Conservation (phyloP, 2,329 filamentous ascomycete genomes). For the Penicillium sp. region DNA sequence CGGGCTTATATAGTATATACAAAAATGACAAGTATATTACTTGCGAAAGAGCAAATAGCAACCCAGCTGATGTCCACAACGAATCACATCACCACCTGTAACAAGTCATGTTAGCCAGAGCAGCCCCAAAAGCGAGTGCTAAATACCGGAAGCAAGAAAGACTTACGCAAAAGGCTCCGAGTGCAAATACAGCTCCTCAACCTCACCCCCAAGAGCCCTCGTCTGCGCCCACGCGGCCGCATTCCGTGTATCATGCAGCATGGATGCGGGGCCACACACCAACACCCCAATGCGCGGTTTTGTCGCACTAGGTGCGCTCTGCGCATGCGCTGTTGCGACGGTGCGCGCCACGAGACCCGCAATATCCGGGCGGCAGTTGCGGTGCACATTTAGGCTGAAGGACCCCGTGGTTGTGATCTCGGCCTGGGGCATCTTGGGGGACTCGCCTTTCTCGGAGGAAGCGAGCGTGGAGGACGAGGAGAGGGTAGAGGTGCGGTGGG, state of each 20-base stretch:
- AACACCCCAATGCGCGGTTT: constrained; percentile 32
- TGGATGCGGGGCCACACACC: constrained; percentile 47
- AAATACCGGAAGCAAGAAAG: too few relatives aligned
- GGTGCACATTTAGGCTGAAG: constrained; percentile 23
- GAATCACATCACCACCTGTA: too few relatives aligned
- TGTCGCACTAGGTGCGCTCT: constrained; percentile 7
- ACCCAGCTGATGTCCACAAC: too few relatives aligned
- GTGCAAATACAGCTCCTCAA: constrained; percentile 45
- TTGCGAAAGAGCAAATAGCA: too few relatives aligned
- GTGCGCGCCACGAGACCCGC: constrained; percentile 24
- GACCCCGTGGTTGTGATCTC: constrained; percentile 19
- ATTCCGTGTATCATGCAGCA: constrained; percentile 50
- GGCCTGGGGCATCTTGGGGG: constrained; percentile 9
- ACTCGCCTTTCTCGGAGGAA: constrained; percentile 4
- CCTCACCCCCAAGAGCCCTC: constrained; percentile 32
- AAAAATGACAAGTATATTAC: too few relatives aligned
- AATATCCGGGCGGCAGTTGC: constrained; percentile 36
- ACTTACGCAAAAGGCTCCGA: constrained; percentile 49
- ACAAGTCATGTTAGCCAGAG: too few relatives aligned
- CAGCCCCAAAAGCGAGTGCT: too few relatives aligned
- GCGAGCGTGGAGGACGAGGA: constrained; percentile 7
- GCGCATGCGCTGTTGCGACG: constrained; percentile 10
- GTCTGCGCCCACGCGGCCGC: constrained; percentile 46
- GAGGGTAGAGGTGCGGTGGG: neutral
- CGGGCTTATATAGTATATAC: too few relatives aligned